Percentiles rank a stretch among this genome's conserved stretches.
phyloP scores from a whole-genome alignment of 257 asterid genomes.

The Fraxinus pennsylvanica region DNA sequence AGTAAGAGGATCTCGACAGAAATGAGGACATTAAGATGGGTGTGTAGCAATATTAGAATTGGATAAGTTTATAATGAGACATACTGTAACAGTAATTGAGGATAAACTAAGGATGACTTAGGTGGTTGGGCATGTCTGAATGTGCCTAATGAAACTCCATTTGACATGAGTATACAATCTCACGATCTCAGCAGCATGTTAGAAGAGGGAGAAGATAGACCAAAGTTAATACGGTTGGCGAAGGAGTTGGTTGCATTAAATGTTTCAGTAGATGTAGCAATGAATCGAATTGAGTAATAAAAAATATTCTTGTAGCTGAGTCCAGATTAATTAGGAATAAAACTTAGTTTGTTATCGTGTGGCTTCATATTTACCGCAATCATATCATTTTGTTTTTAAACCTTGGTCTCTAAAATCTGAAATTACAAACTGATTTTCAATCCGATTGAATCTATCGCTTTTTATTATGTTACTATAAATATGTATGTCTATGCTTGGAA shows the following conservation, averaged over 20 bases:
- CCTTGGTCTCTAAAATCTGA: not conserved
- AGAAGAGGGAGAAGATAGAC: not conserved
- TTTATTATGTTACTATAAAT: not conserved
- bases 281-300: not conserved
- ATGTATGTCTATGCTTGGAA: not conserved
- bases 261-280: not conserved
- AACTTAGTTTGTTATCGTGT: not conserved
- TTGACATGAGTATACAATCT: not conserved
- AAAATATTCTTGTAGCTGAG: not conserved
- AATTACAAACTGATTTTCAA: not conserved
- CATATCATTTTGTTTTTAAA: not conserved
- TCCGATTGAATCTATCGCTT: not conserved
- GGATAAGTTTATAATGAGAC: not conserved
- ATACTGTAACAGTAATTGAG: not conserved
- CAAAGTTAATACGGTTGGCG: not conserved
- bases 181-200: not conserved
- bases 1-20: not conserved
- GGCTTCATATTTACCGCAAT: not conserved
- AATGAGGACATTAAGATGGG: not conserved
- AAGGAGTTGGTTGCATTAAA: not conserved
- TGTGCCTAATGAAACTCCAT: not conserved
- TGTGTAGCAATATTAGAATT: not conserved
- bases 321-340: not conserved
- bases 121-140: not conserved
- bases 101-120: not conserved